Conservation (phyloP, 139 green algal genomes). For the Chlorella sp. region DNA sequence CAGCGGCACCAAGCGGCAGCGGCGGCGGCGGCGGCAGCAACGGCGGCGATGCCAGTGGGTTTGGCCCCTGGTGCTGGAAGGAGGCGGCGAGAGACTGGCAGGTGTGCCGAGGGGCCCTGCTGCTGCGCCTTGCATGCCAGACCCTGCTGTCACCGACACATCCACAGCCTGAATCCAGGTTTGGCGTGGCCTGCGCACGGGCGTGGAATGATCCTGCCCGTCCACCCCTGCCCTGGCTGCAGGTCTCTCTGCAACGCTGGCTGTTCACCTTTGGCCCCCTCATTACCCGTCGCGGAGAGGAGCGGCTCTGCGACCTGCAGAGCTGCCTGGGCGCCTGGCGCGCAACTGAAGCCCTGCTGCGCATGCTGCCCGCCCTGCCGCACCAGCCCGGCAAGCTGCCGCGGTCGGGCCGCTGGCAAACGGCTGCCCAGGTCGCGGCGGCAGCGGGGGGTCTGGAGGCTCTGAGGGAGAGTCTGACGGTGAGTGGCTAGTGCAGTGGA, state of each 20-base stretch:
- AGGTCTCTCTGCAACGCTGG: neutral
- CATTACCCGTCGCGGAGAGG: neutral
- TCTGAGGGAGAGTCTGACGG: no score
- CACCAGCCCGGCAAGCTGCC: neutral
- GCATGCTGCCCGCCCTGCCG: neutral
- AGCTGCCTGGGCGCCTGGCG: neutral
- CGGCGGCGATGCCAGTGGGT: neutral
- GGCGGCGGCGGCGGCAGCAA: neutral
- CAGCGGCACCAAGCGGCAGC: neutral
- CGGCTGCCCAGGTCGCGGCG: neutral
- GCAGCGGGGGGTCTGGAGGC: neutral
- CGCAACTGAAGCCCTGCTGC: neutral
- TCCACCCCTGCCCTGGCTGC: no score
- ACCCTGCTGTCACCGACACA: no score
- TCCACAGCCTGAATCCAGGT: no score
- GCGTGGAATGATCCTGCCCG: no score
- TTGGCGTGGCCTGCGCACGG: no score
- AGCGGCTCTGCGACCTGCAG: neutral
- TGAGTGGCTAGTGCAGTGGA: no score
- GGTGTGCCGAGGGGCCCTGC: no score
- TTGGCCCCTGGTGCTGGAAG: neutral
- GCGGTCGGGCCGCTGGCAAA: neutral
- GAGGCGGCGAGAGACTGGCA: neutral
- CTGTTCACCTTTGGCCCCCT: neutral
- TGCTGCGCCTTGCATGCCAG: no score